phyloP scores from a whole-genome alignment of 2,329 filamentous ascomycete species.

The Xylariaceae sp. region DNA sequence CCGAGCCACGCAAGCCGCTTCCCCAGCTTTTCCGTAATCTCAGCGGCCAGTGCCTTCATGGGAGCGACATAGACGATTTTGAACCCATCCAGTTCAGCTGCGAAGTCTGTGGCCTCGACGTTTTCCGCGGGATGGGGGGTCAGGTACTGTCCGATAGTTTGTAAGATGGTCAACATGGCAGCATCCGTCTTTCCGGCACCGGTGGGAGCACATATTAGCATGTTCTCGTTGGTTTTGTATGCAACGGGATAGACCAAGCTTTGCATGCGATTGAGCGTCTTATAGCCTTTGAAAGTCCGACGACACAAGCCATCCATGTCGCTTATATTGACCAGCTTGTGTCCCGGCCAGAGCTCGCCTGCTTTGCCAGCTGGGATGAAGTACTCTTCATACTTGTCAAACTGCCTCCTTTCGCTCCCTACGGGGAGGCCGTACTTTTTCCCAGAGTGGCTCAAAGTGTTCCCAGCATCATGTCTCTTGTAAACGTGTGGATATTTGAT shows the following conservation, averaged over 20 bases:
- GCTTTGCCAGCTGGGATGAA: slow-evolving; percentile 77
- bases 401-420: slow-evolving; percentile 65
- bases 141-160: slow-evolving; percentile 81
- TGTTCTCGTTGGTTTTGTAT: slow-evolving; percentile 94
- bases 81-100: slow-evolving; percentile 80
- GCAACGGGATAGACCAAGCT: slow-evolving; percentile 92
- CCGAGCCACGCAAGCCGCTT: slow-evolving; percentile 91
- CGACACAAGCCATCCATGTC: slow-evolving; percentile 85
- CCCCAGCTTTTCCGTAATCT: slow-evolving; percentile 90
- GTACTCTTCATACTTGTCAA: slow-evolving; percentile 82
- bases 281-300: slow-evolving; percentile 92
- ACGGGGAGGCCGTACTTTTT: slow-evolving; percentile 76
- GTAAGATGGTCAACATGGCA: slow-evolving; percentile 92
- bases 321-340: slow-evolving; percentile 70
- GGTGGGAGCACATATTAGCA: slow-evolving; percentile 96
- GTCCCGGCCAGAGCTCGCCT: slow-evolving; percentile 65
- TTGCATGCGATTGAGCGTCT: slow-evolving; percentile 93
- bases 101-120: slow-evolving; percentile 68
- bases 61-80: slow-evolving; percentile 98
- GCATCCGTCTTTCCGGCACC: slow-evolving; percentile 99
- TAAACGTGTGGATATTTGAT: slow-evolving; percentile 92
- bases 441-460: slow-evolving; percentile 73
- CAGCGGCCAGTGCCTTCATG: slow-evolving; percentile 96
- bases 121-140: slow-evolving; percentile 74
- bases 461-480: slow-evolving; percentile 74